A percentile compares a stretch with the other conserved stretches of the same genome.
Evolutionary conservation across 805 yeast genomes (phyloP).

Genomic region (Myxozyma geophila): DNA sequence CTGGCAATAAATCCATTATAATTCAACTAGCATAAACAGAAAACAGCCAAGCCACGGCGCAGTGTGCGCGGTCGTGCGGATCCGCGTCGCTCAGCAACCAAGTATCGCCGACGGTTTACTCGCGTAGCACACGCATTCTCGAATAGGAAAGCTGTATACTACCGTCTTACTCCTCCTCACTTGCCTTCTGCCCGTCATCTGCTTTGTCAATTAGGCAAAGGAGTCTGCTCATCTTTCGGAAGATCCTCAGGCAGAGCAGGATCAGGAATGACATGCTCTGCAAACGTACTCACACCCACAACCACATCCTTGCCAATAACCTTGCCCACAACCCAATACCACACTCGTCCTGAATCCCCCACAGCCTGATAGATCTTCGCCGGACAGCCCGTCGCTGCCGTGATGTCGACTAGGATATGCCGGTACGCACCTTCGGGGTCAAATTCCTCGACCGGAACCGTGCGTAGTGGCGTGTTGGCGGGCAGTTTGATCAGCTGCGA

Average conservation of each 20-base stretch:
- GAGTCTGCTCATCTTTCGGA: neutral
- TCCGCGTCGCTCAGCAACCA: no score
- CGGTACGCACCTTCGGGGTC: conserved; percentile 29
- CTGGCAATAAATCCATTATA: no score
- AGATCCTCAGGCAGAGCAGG: neutral
- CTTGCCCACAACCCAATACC: conserved; percentile 32
- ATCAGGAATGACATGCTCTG: neutral
- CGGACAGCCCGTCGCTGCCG: conserved; percentile 32
- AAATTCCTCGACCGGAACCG: conserved; percentile 22
- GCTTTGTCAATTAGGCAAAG: no score
- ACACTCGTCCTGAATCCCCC: conserved; percentile 20
- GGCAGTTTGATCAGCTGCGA: conserved; percentile 16
- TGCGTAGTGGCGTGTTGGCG: conserved; percentile 19
- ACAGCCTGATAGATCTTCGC: conserved; percentile 22
- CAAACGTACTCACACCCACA: conserved; percentile 29
- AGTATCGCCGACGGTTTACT: no score
- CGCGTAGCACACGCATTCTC: no score
- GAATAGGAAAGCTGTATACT: no score
- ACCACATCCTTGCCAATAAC: conserved; percentile 16
- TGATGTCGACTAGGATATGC: conserved; percentile 17
- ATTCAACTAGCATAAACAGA: no score
- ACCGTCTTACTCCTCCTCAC: no score
- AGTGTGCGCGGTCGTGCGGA: no score
- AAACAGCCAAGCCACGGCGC: no score
- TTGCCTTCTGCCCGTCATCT: neutral